Percentiles rank a stretch among this genome's conserved stretches.
Evolutionary conservation across 2,329 filamentous ascomycete genomes (phyloP).

Genomic region (Penicillium verrucosum): DNA sequence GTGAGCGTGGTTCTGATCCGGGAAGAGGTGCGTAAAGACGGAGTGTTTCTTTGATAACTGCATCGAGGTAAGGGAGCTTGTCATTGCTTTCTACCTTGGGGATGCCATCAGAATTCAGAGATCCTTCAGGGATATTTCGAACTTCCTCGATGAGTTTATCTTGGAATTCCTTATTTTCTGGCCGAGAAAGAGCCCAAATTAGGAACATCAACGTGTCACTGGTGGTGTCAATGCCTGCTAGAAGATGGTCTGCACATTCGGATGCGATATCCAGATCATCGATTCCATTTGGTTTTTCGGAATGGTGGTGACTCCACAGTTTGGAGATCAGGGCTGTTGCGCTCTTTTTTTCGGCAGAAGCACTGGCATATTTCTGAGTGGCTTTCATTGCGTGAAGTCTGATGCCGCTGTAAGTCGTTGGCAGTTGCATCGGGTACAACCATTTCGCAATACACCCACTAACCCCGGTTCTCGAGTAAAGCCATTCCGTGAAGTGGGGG

Average conservation of each 20-base stretch:
- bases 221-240: not conserved
- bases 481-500: not conserved
- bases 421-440: not conserved
- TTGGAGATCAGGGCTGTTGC: not conserved
- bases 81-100: not conserved
- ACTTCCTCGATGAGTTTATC: not conserved
- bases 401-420: not conserved
- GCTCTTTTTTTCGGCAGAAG: not conserved
- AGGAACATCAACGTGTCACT: not conserved
- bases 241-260: not conserved
- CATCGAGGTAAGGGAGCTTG: not conserved
- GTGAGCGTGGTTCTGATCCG: not conserved
- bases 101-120: not conserved
- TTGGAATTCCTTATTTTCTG: not conserved
- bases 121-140: not conserved
- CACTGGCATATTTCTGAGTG: not conserved
- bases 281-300: not conserved
- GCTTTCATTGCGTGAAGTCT: not conserved
- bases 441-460: not conserved
- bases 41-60: not conserved
- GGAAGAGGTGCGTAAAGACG: not conserved
- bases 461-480: not conserved
- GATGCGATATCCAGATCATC: not conserved
- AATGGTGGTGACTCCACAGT: not conserved
- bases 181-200: not conserved